Conservation (phyloP, 2,329 filamentous ascomycete species). For the Aspergillus vadensis region DNA sequence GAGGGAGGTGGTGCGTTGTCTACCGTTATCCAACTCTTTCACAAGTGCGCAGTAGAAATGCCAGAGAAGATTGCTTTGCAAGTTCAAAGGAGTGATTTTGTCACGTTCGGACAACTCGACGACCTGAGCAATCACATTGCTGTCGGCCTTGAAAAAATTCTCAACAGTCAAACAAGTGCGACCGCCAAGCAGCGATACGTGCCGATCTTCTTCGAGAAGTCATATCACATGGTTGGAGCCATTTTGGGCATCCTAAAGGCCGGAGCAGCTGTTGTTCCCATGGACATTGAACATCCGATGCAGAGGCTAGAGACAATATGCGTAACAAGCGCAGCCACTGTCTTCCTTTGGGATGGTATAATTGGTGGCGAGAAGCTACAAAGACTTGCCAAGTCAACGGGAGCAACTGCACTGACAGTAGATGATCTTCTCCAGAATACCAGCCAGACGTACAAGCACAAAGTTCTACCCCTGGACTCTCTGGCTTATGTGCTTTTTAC, state of each 20-base stretch:
- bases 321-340: background rate
- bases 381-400: background rate
- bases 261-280: constrained; percentile 5
- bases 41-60: background rate
- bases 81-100: constrained; percentile 5
- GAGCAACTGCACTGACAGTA: background rate
- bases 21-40: background rate
- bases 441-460: background rate
- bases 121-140: background rate
- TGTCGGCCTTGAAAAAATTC: background rate
- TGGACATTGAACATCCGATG: constrained; percentile 5
- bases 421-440: no score
- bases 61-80: constrained; percentile 14
- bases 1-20: background rate
- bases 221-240: constrained; percentile 5
- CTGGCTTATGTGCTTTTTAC: constrained; percentile 12
- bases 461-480: background rate
- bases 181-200: background rate
- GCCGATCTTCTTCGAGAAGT: constrained; percentile 9
- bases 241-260: constrained; percentile 9
- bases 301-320: background rate
- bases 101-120: constrained; percentile 8
- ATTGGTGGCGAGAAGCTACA: background rate
- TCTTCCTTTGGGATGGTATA: constrained; percentile 9
- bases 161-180: background rate